phyloP scores from a whole-genome alignment of 768 basidiomycete species.

The Leccinum subgranulosum region DNA sequence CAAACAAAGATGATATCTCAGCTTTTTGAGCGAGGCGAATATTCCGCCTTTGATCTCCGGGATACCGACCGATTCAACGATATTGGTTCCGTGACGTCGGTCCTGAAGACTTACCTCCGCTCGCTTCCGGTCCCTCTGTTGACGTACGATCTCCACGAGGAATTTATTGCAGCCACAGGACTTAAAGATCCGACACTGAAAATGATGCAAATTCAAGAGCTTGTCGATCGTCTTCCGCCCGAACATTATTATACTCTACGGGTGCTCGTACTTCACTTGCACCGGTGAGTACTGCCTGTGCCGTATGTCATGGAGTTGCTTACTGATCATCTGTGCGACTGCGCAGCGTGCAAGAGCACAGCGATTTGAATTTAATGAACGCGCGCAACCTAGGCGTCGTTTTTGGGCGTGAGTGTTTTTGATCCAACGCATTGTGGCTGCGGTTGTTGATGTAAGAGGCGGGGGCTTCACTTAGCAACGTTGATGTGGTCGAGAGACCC shows the following conservation, averaged over 20 bases:
- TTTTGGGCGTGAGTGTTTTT: constrained; percentile 82
- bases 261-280: constrained; percentile 80
- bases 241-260: constrained; percentile 88
- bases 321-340: not conserved
- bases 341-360: constrained; percentile 56
- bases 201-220: constrained; percentile 55
- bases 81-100: constrained; percentile 94
- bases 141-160: constrained; percentile 88
- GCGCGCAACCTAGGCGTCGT: constrained; percentile 95
- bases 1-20: constrained; percentile 93
- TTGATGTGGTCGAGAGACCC: constrained; percentile 89
- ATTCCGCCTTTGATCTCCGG: constrained; percentile 80
- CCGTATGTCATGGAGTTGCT: not conserved
- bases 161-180: constrained; percentile 76
- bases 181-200: constrained; percentile 63
- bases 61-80: constrained; percentile 94
- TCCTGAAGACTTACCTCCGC: constrained; percentile 95
- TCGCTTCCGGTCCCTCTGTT: constrained; percentile 87
- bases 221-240: constrained; percentile 74
- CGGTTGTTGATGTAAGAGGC: not conserved
- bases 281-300: constrained; percentile 51
- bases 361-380: constrained; percentile 86
- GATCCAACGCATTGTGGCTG: not conserved
- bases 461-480: constrained; percentile 58
- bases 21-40: constrained; percentile 91